Evolutionary conservation across 2,329 filamentous ascomycete species (phyloP).

Genomic region (Botrytis galanthina): DNA sequence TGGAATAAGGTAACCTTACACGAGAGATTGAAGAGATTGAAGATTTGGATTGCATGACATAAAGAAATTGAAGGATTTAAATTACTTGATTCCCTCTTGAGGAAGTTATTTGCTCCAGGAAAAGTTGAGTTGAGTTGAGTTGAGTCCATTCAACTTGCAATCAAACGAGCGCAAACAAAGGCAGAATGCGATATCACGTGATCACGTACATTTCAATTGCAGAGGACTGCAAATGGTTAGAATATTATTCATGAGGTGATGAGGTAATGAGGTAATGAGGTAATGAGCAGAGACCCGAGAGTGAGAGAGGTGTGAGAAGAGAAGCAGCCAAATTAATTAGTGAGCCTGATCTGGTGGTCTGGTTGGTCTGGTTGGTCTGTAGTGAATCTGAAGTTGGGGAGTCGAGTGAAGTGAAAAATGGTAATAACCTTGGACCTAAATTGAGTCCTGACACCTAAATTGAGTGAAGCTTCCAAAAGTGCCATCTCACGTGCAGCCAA

Average conservation of each 20-base stretch:
- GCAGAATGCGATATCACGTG: neutral
- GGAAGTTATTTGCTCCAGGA: neutral
- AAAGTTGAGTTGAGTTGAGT: neutral
- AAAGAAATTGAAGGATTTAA: neutral
- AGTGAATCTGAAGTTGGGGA: neutral
- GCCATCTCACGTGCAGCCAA: neutral
- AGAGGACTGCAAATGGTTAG: too few relatives aligned
- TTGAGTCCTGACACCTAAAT: neutral
- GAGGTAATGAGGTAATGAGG: too few relatives aligned
- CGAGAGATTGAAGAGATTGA: neutral
- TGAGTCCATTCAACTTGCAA: neutral
- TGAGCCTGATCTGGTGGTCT: neutral
- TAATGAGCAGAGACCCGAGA: too few relatives aligned
- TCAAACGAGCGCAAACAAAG: neutral
- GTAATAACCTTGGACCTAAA: neutral
- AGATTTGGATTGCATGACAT: neutral
- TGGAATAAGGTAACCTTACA: neutral
- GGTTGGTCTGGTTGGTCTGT: too few relatives aligned
- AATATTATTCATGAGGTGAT: too few relatives aligned
- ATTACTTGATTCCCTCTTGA: neutral
- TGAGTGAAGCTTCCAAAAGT: neutral
- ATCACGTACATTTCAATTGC: neutral
- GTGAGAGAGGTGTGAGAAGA: neutral
- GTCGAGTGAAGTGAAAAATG: neutral
- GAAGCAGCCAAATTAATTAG: neutral